Evolutionary conservation across 495 filamentous ascomycete species (phyloP), one percentile per base, ranked within the genome.

Genomic region (Chaetomium cochliodes): DNA sequence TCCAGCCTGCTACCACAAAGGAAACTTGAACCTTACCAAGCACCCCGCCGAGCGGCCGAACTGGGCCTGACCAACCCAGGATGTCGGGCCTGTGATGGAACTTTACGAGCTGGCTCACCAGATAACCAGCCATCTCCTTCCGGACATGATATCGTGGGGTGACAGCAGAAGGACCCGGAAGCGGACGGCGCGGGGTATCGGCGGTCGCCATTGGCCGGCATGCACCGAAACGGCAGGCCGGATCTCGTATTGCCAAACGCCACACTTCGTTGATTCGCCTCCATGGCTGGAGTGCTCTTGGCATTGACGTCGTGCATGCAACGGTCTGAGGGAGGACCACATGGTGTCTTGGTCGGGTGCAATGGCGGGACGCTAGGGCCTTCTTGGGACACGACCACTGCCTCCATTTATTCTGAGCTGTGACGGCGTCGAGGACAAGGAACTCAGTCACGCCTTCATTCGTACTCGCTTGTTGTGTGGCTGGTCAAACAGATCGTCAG

Each of bases 231-330:
- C 50, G 60, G 60, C 60, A 50, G 20, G 20, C 42, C 53, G n/a
- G 22, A 58, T 26, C 61, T 63, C 61, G 61, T 63, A 63, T 63
- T 50, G 5, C 15, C 3, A 44, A 9, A n/a, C 61, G 61, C 61
- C 61, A 63, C 61, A 39, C 12, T 9, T 5, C 25, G 30, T n/a
- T 60, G 47, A 61, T 61, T 61, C 46, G 58, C 20, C 47, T 9
- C 20, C 12, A 3, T 11, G 25, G 26, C 5, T 39, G 39, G 25
- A 41, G 1, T 2, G 15, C 12, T 25, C 53, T 63, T 63, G 61
- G 61, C 61, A 58, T 55, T 49, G 51, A 46, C 52, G 41, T 46
- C 11, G 6, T 63, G 60, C 58, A 51, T 58, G 44, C n/a, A 60
- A 60, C 58, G 58, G 58, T 49, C 42, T 20, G 12, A 6, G n/a